Evolutionary conservation across 2,329 filamentous ascomycete genomes (phyloP).

Genomic region (Phialocephala sp.): DNA sequence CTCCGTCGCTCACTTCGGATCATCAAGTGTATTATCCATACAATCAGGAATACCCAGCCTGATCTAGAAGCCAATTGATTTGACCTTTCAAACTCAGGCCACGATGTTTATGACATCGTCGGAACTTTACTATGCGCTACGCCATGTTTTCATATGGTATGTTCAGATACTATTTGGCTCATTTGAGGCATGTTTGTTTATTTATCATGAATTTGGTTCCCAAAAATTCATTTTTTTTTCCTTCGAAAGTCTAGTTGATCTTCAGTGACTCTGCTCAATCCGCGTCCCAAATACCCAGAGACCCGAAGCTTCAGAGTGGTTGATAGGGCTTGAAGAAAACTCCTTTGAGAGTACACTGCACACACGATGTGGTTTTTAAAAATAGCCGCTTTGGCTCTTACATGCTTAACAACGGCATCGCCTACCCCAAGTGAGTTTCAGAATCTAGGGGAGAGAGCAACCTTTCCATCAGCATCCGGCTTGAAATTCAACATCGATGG

Average conservation of each 20-base stretch:
- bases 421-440: not conserved
- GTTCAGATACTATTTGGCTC: not conserved
- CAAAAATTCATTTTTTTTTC: not conserved
- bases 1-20: not conserved
- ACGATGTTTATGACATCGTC: not conserved
- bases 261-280: not conserved
- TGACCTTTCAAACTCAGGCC: not conserved
- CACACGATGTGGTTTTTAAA: not conserved
- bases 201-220: not conserved
- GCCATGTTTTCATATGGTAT: not conserved
- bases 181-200: not conserved
- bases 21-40: not conserved
- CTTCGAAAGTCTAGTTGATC: not conserved
- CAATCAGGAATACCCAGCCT: not conserved
- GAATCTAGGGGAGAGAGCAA: not conserved
- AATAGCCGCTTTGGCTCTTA: not conserved
- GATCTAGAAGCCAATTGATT: not conserved
- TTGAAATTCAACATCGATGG: constrained; percentile 49
- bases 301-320: not conserved
- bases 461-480: not conserved
- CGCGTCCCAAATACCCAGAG: not conserved
- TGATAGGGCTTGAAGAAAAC: not conserved
- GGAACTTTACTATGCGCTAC: not conserved
- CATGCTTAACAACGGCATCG: not conserved
- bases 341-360: not conserved